Conservation (phyloP, 2,329 filamentous ascomycete species). For the Colletotrichum sp. region DNA sequence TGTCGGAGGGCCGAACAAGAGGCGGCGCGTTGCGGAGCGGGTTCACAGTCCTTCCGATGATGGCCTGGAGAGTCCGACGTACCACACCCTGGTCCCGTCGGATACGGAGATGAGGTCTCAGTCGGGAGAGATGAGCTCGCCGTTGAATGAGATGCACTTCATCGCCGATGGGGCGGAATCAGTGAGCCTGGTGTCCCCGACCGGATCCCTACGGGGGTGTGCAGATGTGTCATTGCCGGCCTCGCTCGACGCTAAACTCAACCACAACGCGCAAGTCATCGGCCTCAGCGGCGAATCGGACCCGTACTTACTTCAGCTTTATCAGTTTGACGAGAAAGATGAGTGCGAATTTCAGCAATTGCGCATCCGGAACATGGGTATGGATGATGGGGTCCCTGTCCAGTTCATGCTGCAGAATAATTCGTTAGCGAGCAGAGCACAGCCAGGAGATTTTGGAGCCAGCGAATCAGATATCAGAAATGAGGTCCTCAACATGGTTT, state of each 20-base stretch:
- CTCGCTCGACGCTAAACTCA: background rate
- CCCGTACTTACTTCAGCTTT: background rate
- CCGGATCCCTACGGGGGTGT: background rate
- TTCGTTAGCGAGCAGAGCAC: conserved; percentile 1
- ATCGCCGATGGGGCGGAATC: background rate
- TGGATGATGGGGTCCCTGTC: background rate
- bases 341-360: conserved; percentile 11
- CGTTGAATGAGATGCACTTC: background rate
- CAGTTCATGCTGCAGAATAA: conserved; percentile 16
- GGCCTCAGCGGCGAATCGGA: conserved; percentile 15
- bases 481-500: background rate
- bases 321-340: conserved; percentile 2
- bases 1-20: conserved; percentile 5
- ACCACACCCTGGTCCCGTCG: background rate
- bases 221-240: background rate
- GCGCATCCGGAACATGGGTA: conserved; percentile 4
- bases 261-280: conserved; percentile 8
- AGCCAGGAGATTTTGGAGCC: background rate
- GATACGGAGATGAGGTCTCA: background rate
- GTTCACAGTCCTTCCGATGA: background rate
- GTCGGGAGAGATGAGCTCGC: background rate
- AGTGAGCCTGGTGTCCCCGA: background rate
- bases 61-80: background rate
- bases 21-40: background rate
- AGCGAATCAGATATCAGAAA: background rate